A percentile compares a stretch with the other conserved stretches of the same genome.
phyloP scores from a whole-genome alignment of 305 asterid genomes.

The Euphrasia arctica region DNA sequence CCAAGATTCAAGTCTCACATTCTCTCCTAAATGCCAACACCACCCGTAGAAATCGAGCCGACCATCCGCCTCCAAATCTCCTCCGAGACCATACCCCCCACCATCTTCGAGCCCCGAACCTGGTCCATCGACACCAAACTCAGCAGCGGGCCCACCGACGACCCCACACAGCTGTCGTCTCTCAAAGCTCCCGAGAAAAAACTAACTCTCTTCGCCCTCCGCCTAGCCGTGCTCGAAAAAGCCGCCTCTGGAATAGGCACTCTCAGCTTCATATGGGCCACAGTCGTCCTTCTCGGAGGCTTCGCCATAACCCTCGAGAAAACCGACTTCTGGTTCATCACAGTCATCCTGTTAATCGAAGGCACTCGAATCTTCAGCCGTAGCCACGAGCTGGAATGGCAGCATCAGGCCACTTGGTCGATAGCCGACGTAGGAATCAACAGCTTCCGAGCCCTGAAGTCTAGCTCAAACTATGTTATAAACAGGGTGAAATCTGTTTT shows the following conservation, averaged over 20 bases:
- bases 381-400: conserved; percentile 98
- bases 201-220: conserved; percentile 89
- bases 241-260: conserved; percentile 89
- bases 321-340: conserved; percentile 91
- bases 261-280: conserved; percentile 94
- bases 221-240: conserved; percentile 84
- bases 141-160: conserved; percentile 38
- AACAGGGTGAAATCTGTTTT: conserved; percentile 27
- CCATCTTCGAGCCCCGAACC: conserved; percentile 49
- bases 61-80: conserved; percentile 55
- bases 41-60: conserved; percentile 37
- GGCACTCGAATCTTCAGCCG: conserved; percentile 85
- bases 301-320: conserved; percentile 72
- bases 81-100: conserved; percentile 29
- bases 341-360: conserved; percentile 69
- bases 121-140: conserved; percentile 36
- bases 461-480: conserved; percentile 42
- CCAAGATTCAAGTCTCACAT: not conserved
- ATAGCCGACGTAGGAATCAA: conserved; percentile 65
- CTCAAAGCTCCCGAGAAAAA: conserved; percentile 79
- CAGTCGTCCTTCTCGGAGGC: conserved; percentile 94
- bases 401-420: conserved; percentile 92
- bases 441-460: conserved; percentile 67
- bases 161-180: conserved; percentile 7
- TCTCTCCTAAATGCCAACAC: conserved; percentile 21